Conservation (phyloP, 371 early-diverging fungal species). For the Parasitella parasitica region DNA sequence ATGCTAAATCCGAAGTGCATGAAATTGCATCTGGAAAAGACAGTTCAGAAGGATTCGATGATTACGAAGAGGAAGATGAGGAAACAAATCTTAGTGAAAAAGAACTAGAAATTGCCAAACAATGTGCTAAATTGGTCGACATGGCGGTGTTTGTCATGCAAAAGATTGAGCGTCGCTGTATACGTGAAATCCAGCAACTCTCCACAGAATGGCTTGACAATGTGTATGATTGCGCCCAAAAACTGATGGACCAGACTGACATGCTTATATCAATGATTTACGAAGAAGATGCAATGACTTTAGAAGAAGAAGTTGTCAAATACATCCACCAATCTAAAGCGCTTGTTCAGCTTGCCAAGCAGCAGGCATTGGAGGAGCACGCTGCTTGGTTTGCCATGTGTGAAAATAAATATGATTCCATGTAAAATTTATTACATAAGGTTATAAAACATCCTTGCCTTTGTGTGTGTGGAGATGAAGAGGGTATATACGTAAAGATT, state of each 20-base stretch:
- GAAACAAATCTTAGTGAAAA: constrained; percentile 23
- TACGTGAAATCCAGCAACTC: constrained; percentile 12
- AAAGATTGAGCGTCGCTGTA: constrained; percentile 41
- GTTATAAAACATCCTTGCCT: background rate
- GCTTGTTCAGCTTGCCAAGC: constrained; percentile 30
- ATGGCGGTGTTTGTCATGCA: constrained; percentile 33
- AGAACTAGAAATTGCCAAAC: constrained; percentile 27
- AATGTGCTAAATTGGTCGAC: constrained; percentile 35
- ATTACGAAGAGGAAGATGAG: constrained; percentile 41
- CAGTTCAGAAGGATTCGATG: constrained; percentile 39
- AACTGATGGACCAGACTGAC: constrained; percentile 41
- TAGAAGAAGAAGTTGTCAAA: constrained; percentile 16
- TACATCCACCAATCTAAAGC: constrained; percentile 22
- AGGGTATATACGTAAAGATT: background rate
- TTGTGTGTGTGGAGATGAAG: background rate
- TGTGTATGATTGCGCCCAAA: constrained; percentile 12
- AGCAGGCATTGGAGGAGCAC: constrained; percentile 34
- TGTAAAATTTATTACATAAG: constrained; percentile 7
- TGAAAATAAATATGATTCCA: constrained; percentile 27
- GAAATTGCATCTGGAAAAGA: constrained; percentile 36
- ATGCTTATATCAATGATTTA: constrained; percentile 43
- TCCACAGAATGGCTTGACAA: constrained; percentile 28
- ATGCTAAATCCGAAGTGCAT: constrained; percentile 40
- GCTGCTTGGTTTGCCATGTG: constrained; percentile 44
- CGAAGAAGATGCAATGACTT: constrained; percentile 35